Base-by-base conservation (phyloP, 352 stramenopile genomes). In the Phytopythium chamaehyphon region DNA sequence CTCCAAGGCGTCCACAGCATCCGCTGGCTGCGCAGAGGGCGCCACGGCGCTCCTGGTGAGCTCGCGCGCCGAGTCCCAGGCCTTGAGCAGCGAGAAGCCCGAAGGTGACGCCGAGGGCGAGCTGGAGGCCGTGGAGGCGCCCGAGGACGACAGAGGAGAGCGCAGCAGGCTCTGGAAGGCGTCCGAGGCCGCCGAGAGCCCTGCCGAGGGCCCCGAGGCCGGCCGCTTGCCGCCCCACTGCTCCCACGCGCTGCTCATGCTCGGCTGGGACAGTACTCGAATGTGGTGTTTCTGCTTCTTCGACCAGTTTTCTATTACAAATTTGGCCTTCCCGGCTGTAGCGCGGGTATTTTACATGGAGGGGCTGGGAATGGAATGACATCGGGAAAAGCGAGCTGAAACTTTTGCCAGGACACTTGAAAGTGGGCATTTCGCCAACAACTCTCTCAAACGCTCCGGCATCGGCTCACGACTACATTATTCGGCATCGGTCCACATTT, bases 181-280 rank as follows among this genome's bases (percentile, higher is more conserved):
- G 36, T 83, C 71, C 35, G 74, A 62, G 6, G 74, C 67, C 28
- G 53, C 61, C 40, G 72, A 59, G 2, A 79, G 38, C 14, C 51
- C 67, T 24, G 53, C 59, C 40, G 72, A 59, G 2, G 76, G 38
- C 11, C 51, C 61, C 40, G 59, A 52, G 9, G 71, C 48, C 2
- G 76, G 70, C 39, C 76, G 76, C 72, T 88, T 90, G 48, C 61
- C 62, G 28, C 73, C 79, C 79, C 79, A 90, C 60, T 87, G 73
- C 52, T 90, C 79, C 76, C 76, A 88, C 18, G 79, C 76, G 50
- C 74, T 86, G 53, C 55, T 59, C 39, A 53, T 55, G 24, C 15
- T 48, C 21, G 11, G 15, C 33, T 2, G 8, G 9, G 8, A 18
- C 40, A 23, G 40, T 23, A 5, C 9, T 0, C n/a, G n/a, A n/a